Evolutionary conservation across 306 rosid species (phyloP).

Genomic region (Datisca glomerata): DNA sequence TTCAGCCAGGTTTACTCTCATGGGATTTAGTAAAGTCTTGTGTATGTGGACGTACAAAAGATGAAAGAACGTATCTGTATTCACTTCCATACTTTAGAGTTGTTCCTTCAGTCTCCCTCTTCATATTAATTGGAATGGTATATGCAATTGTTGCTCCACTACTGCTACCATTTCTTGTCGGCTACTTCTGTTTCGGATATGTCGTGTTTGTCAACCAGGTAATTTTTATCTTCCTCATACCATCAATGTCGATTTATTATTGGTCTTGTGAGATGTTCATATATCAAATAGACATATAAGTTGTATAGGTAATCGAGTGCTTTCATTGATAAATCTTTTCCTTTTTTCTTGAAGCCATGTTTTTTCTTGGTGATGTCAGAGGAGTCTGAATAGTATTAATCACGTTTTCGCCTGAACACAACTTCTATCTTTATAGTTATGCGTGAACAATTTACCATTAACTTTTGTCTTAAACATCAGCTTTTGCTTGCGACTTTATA

Average conservation of each 20-base stretch:
- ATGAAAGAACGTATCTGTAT: slow-evolving; percentile 50
- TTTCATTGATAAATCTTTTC: too few relatives aligned
- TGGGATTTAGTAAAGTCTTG: slow-evolving; percentile 53
- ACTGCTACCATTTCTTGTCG: slow-evolving; percentile 72
- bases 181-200: slow-evolving; percentile 87
- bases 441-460: background rate
- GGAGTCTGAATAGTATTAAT: too few relatives aligned
- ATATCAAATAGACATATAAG: too few relatives aligned
- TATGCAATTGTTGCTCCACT: slow-evolving; percentile 77
- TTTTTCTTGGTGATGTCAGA: too few relatives aligned
- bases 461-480: background rate
- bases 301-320: too few relatives aligned
- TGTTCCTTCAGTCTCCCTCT: slow-evolving; percentile 60
- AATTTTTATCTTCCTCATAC: background rate
- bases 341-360: too few relatives aligned
- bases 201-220: slow-evolving; percentile 57
- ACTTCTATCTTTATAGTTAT: too few relatives aligned
- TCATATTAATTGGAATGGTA: slow-evolving; percentile 67
- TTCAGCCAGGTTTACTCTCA: slow-evolving; percentile 67
- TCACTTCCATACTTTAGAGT: slow-evolving; percentile 67
- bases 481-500: background rate
- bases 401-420: too few relatives aligned
- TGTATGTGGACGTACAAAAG: slow-evolving; percentile 19
- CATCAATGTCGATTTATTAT: background rate
- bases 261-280: too few relatives aligned